phyloP scores from a whole-genome alignment of 179 eudicot species.

The Actinidia polygama region DNA sequence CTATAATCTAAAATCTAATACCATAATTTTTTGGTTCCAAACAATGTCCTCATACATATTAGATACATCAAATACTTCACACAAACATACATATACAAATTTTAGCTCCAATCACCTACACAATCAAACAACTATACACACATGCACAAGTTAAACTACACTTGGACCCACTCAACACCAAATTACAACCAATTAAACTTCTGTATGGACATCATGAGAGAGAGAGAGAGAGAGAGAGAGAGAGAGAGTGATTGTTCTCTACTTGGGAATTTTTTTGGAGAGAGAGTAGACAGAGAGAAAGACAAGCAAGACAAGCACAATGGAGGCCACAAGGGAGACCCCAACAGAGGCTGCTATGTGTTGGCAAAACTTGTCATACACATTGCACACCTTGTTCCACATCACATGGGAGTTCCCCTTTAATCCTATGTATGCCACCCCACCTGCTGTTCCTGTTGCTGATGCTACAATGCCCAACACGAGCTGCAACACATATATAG shows the following conservation, averaged over 20 bases:
- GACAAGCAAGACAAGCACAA: constrained; percentile 58
- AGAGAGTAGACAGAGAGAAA: constrained; percentile 48
- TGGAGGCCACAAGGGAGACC: constrained; percentile 53
- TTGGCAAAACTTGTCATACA: constrained; percentile 59
- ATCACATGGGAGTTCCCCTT: constrained; percentile 56
- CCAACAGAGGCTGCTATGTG: constrained; percentile 49
- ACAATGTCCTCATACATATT: no score
- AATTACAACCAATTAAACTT: background rate
- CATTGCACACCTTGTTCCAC: constrained; percentile 51
- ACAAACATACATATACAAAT: background rate
- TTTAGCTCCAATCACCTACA: constrained; percentile 2
- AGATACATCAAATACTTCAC: no score
- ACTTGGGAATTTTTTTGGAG: constrained; percentile 42
- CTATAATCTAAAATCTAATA: no score
- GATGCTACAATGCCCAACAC: constrained; percentile 65
- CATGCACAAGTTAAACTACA: background rate
- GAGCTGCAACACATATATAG: constrained; percentile 43
- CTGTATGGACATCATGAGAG: background rate
- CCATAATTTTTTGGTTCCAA: no score
- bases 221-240: no score
- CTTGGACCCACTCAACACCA: background rate
- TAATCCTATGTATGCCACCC: constrained; percentile 61
- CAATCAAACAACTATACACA: constrained; percentile 10
- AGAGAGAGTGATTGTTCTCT: background rate
- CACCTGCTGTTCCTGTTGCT: constrained; percentile 74